A percentile compares a stretch with the other conserved stretches of the same genome.
phyloP scores from a whole-genome alignment of 2,329 filamentous ascomycete genomes.

The Ophiobolus disseminans region DNA sequence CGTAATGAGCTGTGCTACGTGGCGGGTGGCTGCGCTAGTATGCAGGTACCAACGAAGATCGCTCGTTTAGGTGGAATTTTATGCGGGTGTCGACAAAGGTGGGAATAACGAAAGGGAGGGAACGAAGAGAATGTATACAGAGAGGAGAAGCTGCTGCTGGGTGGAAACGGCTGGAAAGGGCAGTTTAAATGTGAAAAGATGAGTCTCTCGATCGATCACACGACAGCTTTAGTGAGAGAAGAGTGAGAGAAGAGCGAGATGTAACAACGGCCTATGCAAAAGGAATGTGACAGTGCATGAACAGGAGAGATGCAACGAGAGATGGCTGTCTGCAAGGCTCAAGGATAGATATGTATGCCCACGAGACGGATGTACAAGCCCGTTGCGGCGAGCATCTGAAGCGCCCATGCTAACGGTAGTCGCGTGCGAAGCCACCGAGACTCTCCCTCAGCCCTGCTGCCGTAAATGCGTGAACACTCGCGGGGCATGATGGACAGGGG shows the following conservation, averaged over 20 bases:
- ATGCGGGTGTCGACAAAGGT: neutral
- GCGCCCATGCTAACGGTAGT: slow-evolving; percentile 8
- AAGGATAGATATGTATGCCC: slow-evolving; percentile 21
- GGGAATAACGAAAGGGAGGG: neutral
- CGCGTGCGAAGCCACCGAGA: slow-evolving; percentile 30
- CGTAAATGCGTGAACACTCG: slow-evolving; percentile 15
- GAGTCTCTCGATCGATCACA: slow-evolving; percentile 14
- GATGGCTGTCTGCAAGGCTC: slow-evolving; percentile 7
- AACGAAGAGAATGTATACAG: slow-evolving; percentile 5
- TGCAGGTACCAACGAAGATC: slow-evolving; percentile 25
- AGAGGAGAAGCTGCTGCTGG: neutral
- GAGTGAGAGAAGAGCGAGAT: slow-evolving; percentile 28
- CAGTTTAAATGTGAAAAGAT: neutral
- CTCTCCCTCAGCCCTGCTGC: slow-evolving; percentile 24
- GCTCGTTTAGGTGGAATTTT: slow-evolving; percentile 8
- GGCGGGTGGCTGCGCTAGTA: slow-evolving; percentile 26
- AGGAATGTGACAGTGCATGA: slow-evolving; percentile 34
- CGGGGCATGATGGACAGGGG: slow-evolving; percentile 27
- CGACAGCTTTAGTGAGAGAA: slow-evolving; percentile 10
- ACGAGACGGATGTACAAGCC: slow-evolving; percentile 14
- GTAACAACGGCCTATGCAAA: slow-evolving; percentile 29
- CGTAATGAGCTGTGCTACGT: slow-evolving; percentile 27
- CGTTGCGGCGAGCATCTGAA: neutral
- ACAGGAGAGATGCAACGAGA: slow-evolving; percentile 18
- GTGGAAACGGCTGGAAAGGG: neutral